A percentile compares a stretch with the other conserved stretches of the same genome.
Evolutionary conservation across 805 yeast species (phyloP).

Genomic region (Teunomyces lycoperdinae): DNA sequence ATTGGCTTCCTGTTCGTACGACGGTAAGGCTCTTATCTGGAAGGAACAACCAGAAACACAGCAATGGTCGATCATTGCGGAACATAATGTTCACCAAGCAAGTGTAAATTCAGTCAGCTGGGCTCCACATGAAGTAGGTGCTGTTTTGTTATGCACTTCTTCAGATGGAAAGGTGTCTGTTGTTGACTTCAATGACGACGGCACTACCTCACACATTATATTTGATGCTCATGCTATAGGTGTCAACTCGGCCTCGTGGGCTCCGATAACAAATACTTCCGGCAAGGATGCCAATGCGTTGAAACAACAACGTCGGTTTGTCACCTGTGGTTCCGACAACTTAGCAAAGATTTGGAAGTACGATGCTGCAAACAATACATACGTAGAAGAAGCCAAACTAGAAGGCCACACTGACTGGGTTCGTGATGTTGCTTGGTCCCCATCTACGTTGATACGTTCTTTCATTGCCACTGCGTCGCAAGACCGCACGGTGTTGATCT

Average conservation of each 20-base stretch:
- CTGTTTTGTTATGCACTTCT: constrained; percentile 83
- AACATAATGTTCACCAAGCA: constrained; percentile 86
- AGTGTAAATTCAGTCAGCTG: constrained; percentile 91
- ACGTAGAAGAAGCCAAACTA: constrained; percentile 70
- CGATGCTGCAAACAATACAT: constrained; percentile 53
- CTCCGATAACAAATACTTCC: constrained; percentile 48
- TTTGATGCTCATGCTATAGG: constrained; percentile 90
- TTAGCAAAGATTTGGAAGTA: constrained; percentile 87
- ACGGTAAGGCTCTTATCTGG: constrained; percentile 94
- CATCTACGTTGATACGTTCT: constrained; percentile 78
- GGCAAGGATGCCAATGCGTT: constrained; percentile 27
- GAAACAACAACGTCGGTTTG: constrained; percentile 66
- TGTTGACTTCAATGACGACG: constrained; percentile 88
- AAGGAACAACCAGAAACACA: constrained; percentile 77
- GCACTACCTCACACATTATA: constrained; percentile 61
- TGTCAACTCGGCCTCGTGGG: constrained; percentile 95
- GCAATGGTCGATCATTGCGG: constrained; percentile 83
- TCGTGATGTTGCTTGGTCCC: constrained; percentile 98
- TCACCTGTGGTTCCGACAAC: constrained; percentile 94
- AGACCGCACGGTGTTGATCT: constrained; percentile 89
- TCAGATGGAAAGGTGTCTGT: constrained; percentile 92
- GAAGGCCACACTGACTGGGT: constrained; percentile 98
- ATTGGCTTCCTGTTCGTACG: constrained; percentile 91
- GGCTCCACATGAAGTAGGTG: constrained; percentile 98
- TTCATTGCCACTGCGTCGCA: constrained; percentile 97